Conservation (phyloP, 768 basidiomycete genomes). For the Astraeus odoratus region DNA sequence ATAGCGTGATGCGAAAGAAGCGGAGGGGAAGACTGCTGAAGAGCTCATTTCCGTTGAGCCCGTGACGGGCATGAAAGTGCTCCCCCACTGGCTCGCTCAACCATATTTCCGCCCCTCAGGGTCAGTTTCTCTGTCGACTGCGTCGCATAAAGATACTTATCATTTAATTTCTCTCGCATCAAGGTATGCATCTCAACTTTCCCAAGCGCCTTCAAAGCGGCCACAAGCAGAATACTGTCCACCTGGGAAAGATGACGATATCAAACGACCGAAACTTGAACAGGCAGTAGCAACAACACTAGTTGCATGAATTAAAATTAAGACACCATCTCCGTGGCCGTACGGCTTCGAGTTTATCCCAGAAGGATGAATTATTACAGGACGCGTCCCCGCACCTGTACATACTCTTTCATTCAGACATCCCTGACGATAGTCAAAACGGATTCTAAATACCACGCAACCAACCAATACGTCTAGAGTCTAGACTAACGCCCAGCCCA, state of each 20-base stretch:
- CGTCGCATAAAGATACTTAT: background rate
- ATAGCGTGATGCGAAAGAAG: constrained; percentile 43
- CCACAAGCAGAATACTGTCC: background rate
- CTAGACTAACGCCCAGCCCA: too few relatives aligned
- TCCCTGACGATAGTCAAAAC: too few relatives aligned
- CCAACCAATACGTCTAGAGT: too few relatives aligned
- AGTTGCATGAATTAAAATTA: background rate
- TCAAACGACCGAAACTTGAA: background rate
- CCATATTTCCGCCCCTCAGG: constrained; percentile 43
- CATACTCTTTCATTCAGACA: too few relatives aligned
- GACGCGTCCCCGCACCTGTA: too few relatives aligned
- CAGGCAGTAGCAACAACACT: background rate
- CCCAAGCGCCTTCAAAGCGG: background rate
- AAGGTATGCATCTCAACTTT: background rate
- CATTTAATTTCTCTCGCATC: background rate
- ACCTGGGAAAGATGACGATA: background rate
- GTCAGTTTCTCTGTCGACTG: background rate
- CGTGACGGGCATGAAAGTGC: constrained; percentile 40
- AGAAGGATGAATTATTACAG: too few relatives aligned
- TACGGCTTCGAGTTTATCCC: background rate
- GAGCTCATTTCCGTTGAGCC: constrained; percentile 38
- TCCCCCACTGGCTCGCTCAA: constrained; percentile 70
- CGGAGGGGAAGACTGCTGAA: constrained; percentile 21
- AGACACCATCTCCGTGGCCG: background rate
- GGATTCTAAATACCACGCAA: too few relatives aligned